Conservation (phyloP, 2,329 filamentous ascomycete genomes). For the Neophaeococcomyces aloes region DNA sequence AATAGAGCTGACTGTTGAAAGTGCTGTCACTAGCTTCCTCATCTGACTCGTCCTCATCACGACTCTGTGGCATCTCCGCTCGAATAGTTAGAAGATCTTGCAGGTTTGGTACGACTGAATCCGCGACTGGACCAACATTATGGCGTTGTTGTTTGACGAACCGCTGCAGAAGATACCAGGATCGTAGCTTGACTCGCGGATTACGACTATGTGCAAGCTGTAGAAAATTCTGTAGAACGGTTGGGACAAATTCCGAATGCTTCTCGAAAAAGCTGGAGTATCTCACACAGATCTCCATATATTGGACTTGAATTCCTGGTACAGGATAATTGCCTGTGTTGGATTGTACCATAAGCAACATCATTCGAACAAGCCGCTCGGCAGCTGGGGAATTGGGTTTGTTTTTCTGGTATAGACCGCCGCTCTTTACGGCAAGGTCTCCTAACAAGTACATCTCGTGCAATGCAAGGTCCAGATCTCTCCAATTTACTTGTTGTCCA, state of each 20-base stretch:
- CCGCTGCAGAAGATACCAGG: slow-evolving; percentile 94
- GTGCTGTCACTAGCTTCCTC: slow-evolving; percentile 82
- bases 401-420: slow-evolving; percentile 76
- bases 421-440: slow-evolving; percentile 80
- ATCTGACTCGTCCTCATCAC: slow-evolving; percentile 79
- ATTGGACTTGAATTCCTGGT: slow-evolving; percentile 85
- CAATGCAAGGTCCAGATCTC: slow-evolving; percentile 84
- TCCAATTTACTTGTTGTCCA: slow-evolving; percentile 73
- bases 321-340: slow-evolving; percentile 74
- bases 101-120: slow-evolving; percentile 84
- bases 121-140: slow-evolving; percentile 78
- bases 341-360: slow-evolving; percentile 91
- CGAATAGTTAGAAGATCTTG: slow-evolving; percentile 80
- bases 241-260: slow-evolving; percentile 69
- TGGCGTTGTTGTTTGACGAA: slow-evolving; percentile 78
- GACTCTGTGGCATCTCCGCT: slow-evolving; percentile 70
- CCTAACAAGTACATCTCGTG: slow-evolving; percentile 95
- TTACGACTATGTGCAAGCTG: slow-evolving; percentile 79
- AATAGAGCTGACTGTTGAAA: slow-evolving; percentile 81
- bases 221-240: slow-evolving; percentile 84
- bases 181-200: slow-evolving; percentile 74
- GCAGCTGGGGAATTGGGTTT: slow-evolving; percentile 69
- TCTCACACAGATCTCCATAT: slow-evolving; percentile 95
- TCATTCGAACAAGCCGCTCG: slow-evolving; percentile 78
- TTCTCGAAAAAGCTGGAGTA: slow-evolving; percentile 89